phyloP scores from a whole-genome alignment of 768 basidiomycete species.

The Russula earlei region DNA sequence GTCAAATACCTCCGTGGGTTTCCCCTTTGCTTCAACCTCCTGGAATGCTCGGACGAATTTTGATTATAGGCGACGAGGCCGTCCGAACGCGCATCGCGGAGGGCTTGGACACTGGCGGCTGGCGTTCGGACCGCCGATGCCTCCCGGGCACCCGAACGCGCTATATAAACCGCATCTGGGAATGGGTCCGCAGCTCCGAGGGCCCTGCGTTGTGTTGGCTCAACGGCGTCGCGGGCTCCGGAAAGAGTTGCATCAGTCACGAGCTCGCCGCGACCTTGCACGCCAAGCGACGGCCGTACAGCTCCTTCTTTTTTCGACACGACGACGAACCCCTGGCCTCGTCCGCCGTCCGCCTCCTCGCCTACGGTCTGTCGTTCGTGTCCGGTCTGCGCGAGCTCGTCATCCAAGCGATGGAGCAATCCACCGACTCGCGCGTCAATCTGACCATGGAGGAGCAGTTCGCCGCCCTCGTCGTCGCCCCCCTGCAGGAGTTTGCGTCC shows the following conservation, averaged over 20 bases:
- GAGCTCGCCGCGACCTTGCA: slow-evolving; percentile 15
- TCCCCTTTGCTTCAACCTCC: background rate
- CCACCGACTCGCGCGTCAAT: background rate
- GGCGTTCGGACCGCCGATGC: slow-evolving; percentile 12
- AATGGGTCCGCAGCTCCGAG: slow-evolving; percentile 10
- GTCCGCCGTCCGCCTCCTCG: slow-evolving; percentile 16
- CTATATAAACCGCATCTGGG: slow-evolving; percentile 11
- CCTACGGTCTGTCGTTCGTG: slow-evolving; percentile 15
- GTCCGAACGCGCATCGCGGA: slow-evolving; percentile 7
- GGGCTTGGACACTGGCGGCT: slow-evolving; percentile 5
- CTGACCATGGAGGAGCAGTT: slow-evolving; percentile 18
- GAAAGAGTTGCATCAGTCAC: slow-evolving; percentile 20
- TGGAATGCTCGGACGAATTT: background rate
- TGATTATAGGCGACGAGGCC: slow-evolving; percentile 4
- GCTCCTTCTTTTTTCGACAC: slow-evolving; percentile 20
- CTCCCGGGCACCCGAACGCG: slow-evolving; percentile 12
- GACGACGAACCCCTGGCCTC: slow-evolving; percentile 6
- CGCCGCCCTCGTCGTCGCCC: slow-evolving; percentile 8
- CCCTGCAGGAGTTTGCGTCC: slow-evolving; percentile 7
- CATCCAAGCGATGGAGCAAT: slow-evolving; percentile 6
- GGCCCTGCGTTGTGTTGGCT: slow-evolving; percentile 14
- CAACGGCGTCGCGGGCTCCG: slow-evolving; percentile 19
- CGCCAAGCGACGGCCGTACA: slow-evolving; percentile 8
- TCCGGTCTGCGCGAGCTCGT: slow-evolving; percentile 8
- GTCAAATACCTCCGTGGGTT: slow-evolving; percentile 11